Conservation (phyloP, 1,284 basidiomycete genomes). For the Cystobasidiaceae sp. region DNA sequence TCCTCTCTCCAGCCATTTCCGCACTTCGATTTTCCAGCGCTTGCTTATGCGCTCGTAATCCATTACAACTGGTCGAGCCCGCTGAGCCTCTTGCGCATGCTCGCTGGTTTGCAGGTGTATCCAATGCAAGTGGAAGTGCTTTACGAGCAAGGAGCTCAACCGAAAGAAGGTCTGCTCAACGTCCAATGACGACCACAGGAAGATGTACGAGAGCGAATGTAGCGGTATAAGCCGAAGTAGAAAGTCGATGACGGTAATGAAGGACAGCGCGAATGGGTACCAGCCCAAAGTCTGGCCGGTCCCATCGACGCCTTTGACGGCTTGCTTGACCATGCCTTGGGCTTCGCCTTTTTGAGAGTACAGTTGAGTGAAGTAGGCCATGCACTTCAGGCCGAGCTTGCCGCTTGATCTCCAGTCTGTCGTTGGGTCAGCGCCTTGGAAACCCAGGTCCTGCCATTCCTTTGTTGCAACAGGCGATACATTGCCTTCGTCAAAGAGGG, state of each 20-base stretch:
- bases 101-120: conserved; percentile 16
- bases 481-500: conserved; percentile 1
- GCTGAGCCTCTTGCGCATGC: background rate
- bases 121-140: conserved; percentile 26
- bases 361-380: conserved; percentile 9
- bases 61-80: conserved; percentile 19
- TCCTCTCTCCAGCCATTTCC: conserved; percentile 20
- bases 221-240: conserved; percentile 9
- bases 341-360: background rate
- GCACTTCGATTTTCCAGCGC: conserved; percentile 17
- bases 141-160: background rate
- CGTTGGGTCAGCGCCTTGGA: conserved; percentile 25
- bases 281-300: conserved; percentile 6
- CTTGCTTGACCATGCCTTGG: conserved; percentile 9
- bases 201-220: conserved; percentile 2
- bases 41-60: conserved; percentile 25
- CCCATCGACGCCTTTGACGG: conserved; percentile 10
- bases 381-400: conserved; percentile 2
- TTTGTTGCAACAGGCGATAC: conserved; percentile 19
- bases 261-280: conserved; percentile 8
- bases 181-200: conserved; percentile 3
- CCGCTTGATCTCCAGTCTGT: conserved; percentile 25
- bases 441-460: conserved; percentile 27
- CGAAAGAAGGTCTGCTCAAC: conserved; percentile 8
- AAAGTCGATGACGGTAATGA: conserved; percentile 19